These are phyloP conservation scores for Linum lewisii DNA, from an alignment of 345 rosid species.

Conservation along the genomic window DNA sequence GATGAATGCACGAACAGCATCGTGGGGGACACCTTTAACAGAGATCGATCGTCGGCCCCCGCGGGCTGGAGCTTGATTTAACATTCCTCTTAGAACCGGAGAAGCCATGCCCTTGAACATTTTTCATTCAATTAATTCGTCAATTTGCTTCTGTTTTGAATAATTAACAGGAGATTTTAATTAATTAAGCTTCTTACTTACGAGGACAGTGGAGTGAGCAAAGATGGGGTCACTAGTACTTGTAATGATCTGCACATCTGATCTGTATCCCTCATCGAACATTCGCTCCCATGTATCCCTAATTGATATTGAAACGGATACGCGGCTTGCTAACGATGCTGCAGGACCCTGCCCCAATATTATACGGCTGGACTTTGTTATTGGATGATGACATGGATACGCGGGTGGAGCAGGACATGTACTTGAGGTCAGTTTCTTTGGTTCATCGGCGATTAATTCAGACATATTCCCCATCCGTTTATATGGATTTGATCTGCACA, in stretches of 20 bases:
- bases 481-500: no score
- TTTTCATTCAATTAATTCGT: slow-evolving; percentile 1
- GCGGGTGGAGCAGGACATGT: slow-evolving; percentile 38
- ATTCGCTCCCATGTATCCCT: slow-evolving; percentile 61
- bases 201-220: slow-evolving; percentile 67
- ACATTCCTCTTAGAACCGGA: slow-evolving; percentile 59
- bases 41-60: slow-evolving; percentile 35
- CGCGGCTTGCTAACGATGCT: slow-evolving; percentile 10
- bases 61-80: slow-evolving; percentile 43
- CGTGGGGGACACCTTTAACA: slow-evolving; percentile 61
- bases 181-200: slow-evolving; percentile 24
- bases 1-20: slow-evolving; percentile 64
- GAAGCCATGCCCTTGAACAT: slow-evolving; percentile 69
- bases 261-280: slow-evolving; percentile 59
- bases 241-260: slow-evolving; percentile 52
- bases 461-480: not conserved
- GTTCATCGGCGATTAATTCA: not conserved
- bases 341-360: not conserved
- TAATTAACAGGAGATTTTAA: not conserved
- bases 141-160: not conserved
- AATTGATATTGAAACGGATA: slow-evolving; percentile 27
- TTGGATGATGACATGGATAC: slow-evolving; percentile 32
- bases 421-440: not conserved
- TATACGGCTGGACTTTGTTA: slow-evolving; percentile 3
- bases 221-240: slow-evolving; percentile 41